Base-by-base conservation (phyloP, 2,329 filamentous ascomycete genomes). In the Colletotrichum simmondsii region DNA sequence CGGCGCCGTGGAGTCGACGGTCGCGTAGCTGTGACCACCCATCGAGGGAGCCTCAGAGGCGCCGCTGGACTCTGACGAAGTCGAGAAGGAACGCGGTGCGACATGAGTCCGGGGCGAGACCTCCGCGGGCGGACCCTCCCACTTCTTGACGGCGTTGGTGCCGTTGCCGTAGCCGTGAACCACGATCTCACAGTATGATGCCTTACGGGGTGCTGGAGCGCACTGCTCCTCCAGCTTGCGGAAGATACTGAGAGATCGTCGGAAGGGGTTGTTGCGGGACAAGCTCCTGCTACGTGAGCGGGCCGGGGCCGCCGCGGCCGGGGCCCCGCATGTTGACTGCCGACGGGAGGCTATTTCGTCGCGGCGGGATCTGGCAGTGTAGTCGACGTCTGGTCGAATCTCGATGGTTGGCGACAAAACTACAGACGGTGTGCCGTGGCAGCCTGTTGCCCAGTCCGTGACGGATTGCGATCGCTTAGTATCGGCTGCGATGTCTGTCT, bases 381-480 rank as follows among this genome's bases (percentile, higher is more conserved):
- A 89, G 75, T 91, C 88, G 56, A 91, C 85, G 61, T 91, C 89
- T 0, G 88, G 88, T 71, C 87, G 86, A 71, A 90, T 87, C 71
- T 88, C 87, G 12, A 73, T 59, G 8, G 52, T 59, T 1, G 65
- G 65, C 1, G 61, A 58, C 11, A 60, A 22, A 22, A 58, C 22
- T 2, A 70, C 19, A 8, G 46, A 35, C 14, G 71, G 77, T 2
- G 35, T 57, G 0, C 56, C 32, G 16, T 63, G 60, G 65, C 59
- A 37, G 22, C 58, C 52, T 4, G 57, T 54, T n/a, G 65, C 65
- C 71, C 71, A 71, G 24, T 71, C 60, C 4, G 67, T 53, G 11
- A 73, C 61, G 5, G 76, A 77, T 5, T 74, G 73, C 19, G 68
- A 75, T 19, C 73, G 75, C 24, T 62, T 60, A 12, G 24, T 37